Base-by-base conservation (phyloP, 768 basidiomycete species). In the Suillus bovinus region DNA sequence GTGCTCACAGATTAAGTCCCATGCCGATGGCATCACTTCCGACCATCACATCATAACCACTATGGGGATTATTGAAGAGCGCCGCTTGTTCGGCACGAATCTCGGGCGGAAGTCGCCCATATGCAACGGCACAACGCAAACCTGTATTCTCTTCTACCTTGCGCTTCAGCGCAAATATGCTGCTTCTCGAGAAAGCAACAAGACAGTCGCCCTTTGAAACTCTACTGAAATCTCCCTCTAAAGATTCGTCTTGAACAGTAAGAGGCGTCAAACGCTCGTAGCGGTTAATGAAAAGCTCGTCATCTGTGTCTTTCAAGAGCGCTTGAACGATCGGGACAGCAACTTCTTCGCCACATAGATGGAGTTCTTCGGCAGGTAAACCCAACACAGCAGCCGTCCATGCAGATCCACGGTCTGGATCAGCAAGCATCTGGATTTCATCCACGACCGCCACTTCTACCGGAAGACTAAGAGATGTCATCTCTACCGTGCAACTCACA, bases 21-120 rank as follows among this genome's bases (percentile, higher is more conserved):
- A 99, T 96, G 2, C 97, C 95, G 55, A 98, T 89, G 0, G 95
- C 94, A 70, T 99, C 97, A 68, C 92, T 95, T 2, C 93, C 96
- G 20, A 99, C 86, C 46, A 99, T 81, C 2, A 99, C 88, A 67
- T 96, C 91, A 69, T 91, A 92, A 2, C 86, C 88, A n/a, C 89
- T 92, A 46, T 84, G 70, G 0, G 86, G 86, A 63, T 93, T 85
- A 69, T 99, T 99, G 82, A 99, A 99, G 38, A 94, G 81, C 11
- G 86, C 85, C 1, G 97, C 97, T 72, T 99, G 96, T 69, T 95
- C 91, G 63, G 88, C 93, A 38, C 95, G 81, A 58, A 94, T 86
- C 73, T 99, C 96, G 0, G 96, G 96, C 0, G 96, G 96, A 33
- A 98, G 78, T 24, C 86, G 86, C 0, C 96, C 96, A 74, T 99